phyloP scores from a whole-genome alignment of 164 flowering plant species.

The Umbellularia californica region DNA sequence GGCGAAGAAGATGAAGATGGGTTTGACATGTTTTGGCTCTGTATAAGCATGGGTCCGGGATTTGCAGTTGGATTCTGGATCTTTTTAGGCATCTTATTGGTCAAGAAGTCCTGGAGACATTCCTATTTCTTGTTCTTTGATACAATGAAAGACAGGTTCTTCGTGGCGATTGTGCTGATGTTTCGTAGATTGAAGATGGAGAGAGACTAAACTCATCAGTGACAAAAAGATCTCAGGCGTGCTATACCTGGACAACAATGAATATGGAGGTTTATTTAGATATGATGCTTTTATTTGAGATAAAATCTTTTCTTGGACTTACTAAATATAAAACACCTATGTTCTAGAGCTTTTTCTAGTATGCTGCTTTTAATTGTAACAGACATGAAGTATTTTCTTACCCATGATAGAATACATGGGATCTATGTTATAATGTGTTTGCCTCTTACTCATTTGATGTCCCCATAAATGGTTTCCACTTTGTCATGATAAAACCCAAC shows the following conservation, averaged over 20 bases:
- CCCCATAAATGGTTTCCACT: background rate
- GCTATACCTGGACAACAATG: too few species aligned
- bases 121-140: conserved; percentile 10
- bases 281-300: too few species aligned
- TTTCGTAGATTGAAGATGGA: background rate
- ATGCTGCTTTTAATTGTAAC: too few species aligned
- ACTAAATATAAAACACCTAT: too few species aligned
- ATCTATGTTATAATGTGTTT: background rate
- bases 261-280: background rate
- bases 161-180: background rate
- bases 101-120: conserved; percentile 14
- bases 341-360: too few species aligned
- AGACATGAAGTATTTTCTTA: too few species aligned
- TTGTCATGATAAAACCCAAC: background rate
- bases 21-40: conserved; percentile 6
- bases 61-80: conserved; percentile 16
- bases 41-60: conserved; percentile 7
- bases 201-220: background rate
- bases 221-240: background rate
- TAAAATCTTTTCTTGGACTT: too few species aligned
- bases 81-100: conserved; percentile 3
- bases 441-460: too few species aligned
- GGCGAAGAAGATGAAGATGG: background rate
- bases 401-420: background rate
- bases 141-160: conserved; percentile 3